Percentiles rank a stretch among this genome's conserved stretches.
Evolutionary conservation across 108 stramenopile species (phyloP).

Genomic region (Conticribra weissflogii): DNA sequence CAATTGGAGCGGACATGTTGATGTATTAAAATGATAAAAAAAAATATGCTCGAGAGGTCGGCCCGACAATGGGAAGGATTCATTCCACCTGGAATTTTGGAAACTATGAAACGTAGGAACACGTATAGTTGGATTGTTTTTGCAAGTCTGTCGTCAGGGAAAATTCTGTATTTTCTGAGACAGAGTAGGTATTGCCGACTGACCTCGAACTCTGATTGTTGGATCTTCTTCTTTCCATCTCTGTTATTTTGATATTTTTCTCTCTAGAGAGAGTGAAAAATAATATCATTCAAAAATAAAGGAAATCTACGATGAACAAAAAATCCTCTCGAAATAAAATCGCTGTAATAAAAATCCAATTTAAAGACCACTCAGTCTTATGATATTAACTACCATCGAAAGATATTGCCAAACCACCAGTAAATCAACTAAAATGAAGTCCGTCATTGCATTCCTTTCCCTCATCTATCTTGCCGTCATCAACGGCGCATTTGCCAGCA

Average conservation of each 20-base stretch:
- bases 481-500: conserved; percentile 20
- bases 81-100: no score
- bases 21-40: not conserved
- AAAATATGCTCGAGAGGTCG: no score
- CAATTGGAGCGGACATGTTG: conserved; percentile 11
- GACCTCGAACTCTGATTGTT: not conserved
- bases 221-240: conserved; percentile 2
- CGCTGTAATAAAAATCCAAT: not conserved
- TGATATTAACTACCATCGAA: not conserved
- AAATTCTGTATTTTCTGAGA: no score
- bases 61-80: no score
- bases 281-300: no score
- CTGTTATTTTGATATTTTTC: no score
- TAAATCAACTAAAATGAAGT: conserved; percentile 41
- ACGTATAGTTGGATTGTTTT: no score
- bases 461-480: conserved; percentile 36
- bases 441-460: conserved; percentile 45
- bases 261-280: not conserved
- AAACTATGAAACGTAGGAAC: no score
- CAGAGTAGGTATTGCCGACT: not conserved
- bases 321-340: not conserved
- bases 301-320: no score
- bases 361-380: not conserved
- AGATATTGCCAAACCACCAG: conserved; percentile 8
- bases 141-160: no score